Base-by-base conservation (phyloP, 805 yeast genomes). In the Starmerella vaccinii region DNA sequence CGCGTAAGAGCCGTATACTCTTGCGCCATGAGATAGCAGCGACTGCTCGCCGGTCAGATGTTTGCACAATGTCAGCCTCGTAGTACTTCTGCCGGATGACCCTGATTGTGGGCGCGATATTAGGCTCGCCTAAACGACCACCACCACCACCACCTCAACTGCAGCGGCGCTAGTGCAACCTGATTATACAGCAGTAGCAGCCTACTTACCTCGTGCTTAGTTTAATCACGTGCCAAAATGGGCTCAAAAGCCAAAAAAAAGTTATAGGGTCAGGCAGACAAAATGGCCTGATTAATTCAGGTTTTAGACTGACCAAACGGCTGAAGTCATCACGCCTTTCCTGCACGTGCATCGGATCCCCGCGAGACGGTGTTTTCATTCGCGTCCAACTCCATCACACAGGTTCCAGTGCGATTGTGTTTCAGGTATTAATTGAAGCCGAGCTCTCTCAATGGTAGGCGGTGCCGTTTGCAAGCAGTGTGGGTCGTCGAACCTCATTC, bases 401-500 rank as follows among this genome's bases (percentile, higher is more conserved):
- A n/a, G n/a, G n/a, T n/a, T n/a, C n/a, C n/a, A n/a, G n/a, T 34
- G 38, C 12, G 22, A 34, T 5, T 16, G 19, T 16, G 22, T 16
- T 40, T 5, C 34, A 12, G 29, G 37, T 6, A 10, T n/a, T 15
- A 35, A 42, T 5, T 3, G 4, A 21, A 16, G 26, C 38, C 12
- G n/a, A 8, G n/a, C 38, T n/a, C 18, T 12, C 29, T 41, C 35
- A 26, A 45, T 49, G 41, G 39, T 49, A 6, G 37, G 46, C 13
- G 49, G 40, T 5, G 49, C 50, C 29, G 46, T 43, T 5, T 59
- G 62, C 49, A 49, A 51, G 19, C 56, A 48, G 19, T 59, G 62
- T 49, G 55, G 58, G 13, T 24, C 50, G 21, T 42, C 59, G 26
- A 52, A 53, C 39, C 51, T 58, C 43, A 45, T 41, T 16, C 49